These are phyloP conservation scores for Nepenthes mirabilis DNA, from an alignment of 148 eudicot species.

Conservation along the genomic window DNA sequence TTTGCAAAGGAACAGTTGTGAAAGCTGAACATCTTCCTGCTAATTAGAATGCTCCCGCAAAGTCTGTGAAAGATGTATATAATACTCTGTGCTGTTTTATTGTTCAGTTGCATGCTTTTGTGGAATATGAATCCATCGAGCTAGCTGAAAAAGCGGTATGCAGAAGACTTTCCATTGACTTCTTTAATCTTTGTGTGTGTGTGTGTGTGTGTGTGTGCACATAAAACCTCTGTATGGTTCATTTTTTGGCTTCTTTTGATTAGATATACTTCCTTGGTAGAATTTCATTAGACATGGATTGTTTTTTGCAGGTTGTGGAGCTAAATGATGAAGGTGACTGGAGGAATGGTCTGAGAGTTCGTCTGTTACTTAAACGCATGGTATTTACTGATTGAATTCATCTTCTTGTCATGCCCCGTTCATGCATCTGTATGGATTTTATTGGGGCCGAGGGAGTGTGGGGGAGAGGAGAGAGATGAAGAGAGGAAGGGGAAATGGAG, in stretches of 20 bases:
- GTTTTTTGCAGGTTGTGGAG: slow-evolving; percentile 48
- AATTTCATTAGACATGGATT: slow-evolving; percentile 2
- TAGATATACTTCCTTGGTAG: too few species aligned
- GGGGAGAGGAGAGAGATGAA: too few species aligned
- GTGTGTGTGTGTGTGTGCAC: too few species aligned
- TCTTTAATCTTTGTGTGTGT: slow-evolving; percentile 1
- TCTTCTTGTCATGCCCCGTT: not conserved
- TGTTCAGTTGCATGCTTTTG: slow-evolving; percentile 84
- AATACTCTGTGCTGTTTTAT: slow-evolving; percentile 6
- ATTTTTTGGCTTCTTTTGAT: too few species aligned
- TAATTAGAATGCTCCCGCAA: too few species aligned
- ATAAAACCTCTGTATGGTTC: too few species aligned
- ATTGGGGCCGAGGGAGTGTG: too few species aligned
- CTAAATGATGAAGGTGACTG: slow-evolving; percentile 72
- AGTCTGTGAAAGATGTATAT: not conserved
- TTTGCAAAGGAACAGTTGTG: too few species aligned
- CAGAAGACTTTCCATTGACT: slow-evolving; percentile 1
- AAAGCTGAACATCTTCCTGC: too few species aligned
- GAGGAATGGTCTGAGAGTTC: slow-evolving; percentile 93
- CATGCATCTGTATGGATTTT: not conserved
- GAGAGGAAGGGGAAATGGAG: too few species aligned
- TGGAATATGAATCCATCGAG: slow-evolving; percentile 89
- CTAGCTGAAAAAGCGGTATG: slow-evolving; percentile 92
- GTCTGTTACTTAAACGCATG: slow-evolving; percentile 47
- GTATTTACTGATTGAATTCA: slow-evolving; percentile 22